Conservation (phyloP, 225 moss, liverwort and hornwort genomes). For the Bryoerythrophyllum caledonicum region DNA sequence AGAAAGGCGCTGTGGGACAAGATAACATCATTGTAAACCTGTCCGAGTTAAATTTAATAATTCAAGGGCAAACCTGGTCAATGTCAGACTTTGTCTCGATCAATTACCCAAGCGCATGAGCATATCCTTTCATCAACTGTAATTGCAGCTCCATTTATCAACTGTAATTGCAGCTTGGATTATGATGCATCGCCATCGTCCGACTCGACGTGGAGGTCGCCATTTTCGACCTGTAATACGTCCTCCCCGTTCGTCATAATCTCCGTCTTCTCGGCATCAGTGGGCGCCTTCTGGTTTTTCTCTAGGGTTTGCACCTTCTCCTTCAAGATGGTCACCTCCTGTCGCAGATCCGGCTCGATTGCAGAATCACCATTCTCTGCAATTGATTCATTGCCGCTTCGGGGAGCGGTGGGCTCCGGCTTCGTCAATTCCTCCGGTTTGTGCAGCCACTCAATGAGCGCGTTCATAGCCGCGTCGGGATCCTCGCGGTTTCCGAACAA, state of each 20-base stretch:
- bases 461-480: conserved; percentile 22
- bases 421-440: conserved; percentile 13
- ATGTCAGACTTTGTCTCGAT: too few relatives aligned
- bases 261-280: neutral
- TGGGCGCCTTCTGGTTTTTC: neutral
- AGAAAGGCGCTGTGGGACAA: too few relatives aligned
- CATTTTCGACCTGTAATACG: conserved; percentile 23
- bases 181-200: conserved; percentile 8
- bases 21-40: too few relatives aligned
- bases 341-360: conserved; percentile 1
- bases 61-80: too few relatives aligned
- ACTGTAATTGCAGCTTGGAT: too few relatives aligned
- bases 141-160: too few relatives aligned
- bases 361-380: neutral
- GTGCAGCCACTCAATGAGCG: conserved; percentile 26
- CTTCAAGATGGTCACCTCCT: conserved; percentile 20
- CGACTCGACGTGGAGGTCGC: conserved; percentile 14
- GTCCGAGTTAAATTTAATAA: too few relatives aligned
- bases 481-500: conserved; percentile 31
- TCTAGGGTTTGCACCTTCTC: conserved; percentile 30
- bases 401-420: neutral
- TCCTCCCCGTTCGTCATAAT: conserved; percentile 22
- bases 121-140: too few relatives aligned
- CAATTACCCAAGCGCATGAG: too few relatives aligned
- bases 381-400: neutral